Conservation (phyloP, 441 rosid genomes). For the Codiaeum variegatum region DNA sequence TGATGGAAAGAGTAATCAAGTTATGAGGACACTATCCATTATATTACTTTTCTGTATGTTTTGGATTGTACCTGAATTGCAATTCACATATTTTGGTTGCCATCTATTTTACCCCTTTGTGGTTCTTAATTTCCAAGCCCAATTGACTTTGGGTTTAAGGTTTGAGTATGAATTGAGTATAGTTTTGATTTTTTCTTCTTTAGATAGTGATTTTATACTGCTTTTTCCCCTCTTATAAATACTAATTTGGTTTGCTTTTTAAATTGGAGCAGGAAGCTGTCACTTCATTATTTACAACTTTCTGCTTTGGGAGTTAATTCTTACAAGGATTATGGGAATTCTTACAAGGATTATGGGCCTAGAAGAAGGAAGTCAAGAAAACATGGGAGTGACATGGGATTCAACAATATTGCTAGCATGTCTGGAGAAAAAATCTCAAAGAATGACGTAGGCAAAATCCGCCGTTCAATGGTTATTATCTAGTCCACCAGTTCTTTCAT, state of each 20-base stretch:
- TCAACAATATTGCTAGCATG: slow-evolving; percentile 27
- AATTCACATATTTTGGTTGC: slow-evolving; percentile 1
- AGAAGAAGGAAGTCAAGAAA: slow-evolving; percentile 68
- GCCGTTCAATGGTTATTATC: slow-evolving; percentile 68
- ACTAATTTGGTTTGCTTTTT: slow-evolving; percentile 16
- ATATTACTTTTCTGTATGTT: slow-evolving; percentile 4
- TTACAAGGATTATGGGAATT: slow-evolving; percentile 52
- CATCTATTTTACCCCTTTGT: not conserved
- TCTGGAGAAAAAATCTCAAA: slow-evolving; percentile 68
- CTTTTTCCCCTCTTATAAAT: not conserved
- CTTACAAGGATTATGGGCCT: slow-evolving; percentile 47
- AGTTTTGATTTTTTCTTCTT: not conserved
- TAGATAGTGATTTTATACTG: not conserved
- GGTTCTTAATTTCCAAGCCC: too few relatives aligned
- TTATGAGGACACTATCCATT: not conserved
- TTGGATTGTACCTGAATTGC: slow-evolving; percentile 8
- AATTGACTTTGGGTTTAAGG: too few relatives aligned
- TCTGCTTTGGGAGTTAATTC: slow-evolving; percentile 54
- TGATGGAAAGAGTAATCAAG: not conserved
- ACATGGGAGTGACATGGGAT: slow-evolving; percentile 42
- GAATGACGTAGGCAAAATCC: slow-evolving; percentile 72
- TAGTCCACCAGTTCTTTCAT: slow-evolving; percentile 17
- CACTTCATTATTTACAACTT: slow-evolving; percentile 71
- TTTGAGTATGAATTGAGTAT: not conserved
- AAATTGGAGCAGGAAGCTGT: slow-evolving; percentile 67